These are phyloP conservation scores for Suillus bovinus DNA, from an alignment of 768 basidiomycete species.

Conservation along the genomic window DNA sequence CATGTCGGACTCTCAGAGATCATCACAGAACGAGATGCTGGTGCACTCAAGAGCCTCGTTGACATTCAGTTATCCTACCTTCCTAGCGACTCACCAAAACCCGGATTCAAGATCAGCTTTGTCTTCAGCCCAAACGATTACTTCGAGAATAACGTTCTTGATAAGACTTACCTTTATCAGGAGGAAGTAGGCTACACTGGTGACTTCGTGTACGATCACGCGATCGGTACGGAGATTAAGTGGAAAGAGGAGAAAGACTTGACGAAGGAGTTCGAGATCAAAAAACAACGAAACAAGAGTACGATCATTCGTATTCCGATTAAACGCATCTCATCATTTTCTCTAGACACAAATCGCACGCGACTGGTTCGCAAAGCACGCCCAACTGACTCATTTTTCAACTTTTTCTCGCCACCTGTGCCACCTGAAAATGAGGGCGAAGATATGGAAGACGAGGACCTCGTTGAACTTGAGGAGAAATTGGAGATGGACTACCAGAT, in stretches of 20 bases:
- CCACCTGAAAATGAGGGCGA: conserved; percentile 64
- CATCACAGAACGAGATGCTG: conserved; percentile 91
- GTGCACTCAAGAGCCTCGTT: conserved; percentile 76
- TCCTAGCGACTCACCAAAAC: conserved; percentile 58
- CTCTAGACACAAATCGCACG: conserved; percentile 77
- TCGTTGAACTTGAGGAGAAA: conserved; percentile 90
- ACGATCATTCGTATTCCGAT: conserved; percentile 12
- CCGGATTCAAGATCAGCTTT: conserved; percentile 93
- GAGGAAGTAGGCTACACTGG: conserved; percentile 94
- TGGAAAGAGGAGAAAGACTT: conserved; percentile 99
- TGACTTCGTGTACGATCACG: conserved; percentile 95
- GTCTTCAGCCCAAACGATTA: conserved; percentile 80
- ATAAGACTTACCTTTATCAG: conserved; percentile 94
- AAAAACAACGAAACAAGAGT: conserved; percentile 99
- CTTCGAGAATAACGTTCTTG: conserved; percentile 81
- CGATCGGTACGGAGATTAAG: conserved; percentile 87
- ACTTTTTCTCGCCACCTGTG: conserved; percentile 89
- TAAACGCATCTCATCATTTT: conserved; percentile 6
- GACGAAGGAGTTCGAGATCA: conserved; percentile 96
- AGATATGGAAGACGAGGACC: conserved; percentile 80
- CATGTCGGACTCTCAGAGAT: conserved; percentile 83
- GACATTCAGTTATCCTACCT: conserved; percentile 86
- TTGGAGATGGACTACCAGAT: conserved; percentile 98
- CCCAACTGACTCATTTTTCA: conserved; percentile 96
- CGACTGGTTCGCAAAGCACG: conserved; percentile 83